Conservation (phyloP, 2,329 filamentous ascomycete genomes). For the Capronia americana region DNA sequence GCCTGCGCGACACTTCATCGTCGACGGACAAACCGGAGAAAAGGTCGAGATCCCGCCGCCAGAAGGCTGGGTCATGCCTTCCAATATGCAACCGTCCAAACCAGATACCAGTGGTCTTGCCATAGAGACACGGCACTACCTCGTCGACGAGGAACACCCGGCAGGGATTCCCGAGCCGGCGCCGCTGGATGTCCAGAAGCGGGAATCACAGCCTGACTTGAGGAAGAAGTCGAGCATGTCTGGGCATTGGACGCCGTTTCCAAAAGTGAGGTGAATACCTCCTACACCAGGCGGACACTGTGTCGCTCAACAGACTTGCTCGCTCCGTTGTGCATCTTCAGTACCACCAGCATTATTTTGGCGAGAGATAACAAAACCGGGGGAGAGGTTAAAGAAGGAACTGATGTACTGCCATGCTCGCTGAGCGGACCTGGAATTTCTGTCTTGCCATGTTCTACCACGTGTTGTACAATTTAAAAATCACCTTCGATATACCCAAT, state of each 20-base stretch:
- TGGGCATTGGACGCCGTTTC: conserved; percentile 32
- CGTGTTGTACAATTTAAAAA: not conserved
- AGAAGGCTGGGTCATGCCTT: conserved; percentile 36
- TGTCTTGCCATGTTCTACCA: not conserved
- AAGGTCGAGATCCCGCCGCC: conserved; percentile 38
- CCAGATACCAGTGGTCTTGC: conserved; percentile 29
- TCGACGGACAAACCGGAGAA: conserved; percentile 34
- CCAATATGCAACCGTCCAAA: conserved; percentile 25
- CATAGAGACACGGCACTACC: conserved; percentile 32
- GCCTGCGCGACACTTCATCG: conserved; percentile 45
- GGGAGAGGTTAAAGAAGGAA: not conserved
- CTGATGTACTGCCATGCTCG: not conserved
- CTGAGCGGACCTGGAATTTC: not conserved
- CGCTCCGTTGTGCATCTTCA: not conserved
- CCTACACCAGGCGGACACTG: not conserved
- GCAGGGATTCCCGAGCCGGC: conserved; percentile 32
- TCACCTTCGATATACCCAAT: conserved; percentile 2
- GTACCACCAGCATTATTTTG: not conserved
- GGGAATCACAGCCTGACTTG: conserved; percentile 14
- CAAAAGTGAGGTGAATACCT: conserved; percentile 22
- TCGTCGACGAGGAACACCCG: conserved; percentile 38
- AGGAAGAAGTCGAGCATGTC: conserved; percentile 16
- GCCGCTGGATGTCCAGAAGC: conserved; percentile 23
- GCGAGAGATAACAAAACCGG: not conserved
- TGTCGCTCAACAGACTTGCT: not conserved